Percentiles rank a stretch among this genome's conserved stretches.
These are phyloP conservation scores for Diaporthe vaccinii DNA, from an alignment of 2,329 filamentous ascomycete species.

Conservation along the genomic window DNA sequence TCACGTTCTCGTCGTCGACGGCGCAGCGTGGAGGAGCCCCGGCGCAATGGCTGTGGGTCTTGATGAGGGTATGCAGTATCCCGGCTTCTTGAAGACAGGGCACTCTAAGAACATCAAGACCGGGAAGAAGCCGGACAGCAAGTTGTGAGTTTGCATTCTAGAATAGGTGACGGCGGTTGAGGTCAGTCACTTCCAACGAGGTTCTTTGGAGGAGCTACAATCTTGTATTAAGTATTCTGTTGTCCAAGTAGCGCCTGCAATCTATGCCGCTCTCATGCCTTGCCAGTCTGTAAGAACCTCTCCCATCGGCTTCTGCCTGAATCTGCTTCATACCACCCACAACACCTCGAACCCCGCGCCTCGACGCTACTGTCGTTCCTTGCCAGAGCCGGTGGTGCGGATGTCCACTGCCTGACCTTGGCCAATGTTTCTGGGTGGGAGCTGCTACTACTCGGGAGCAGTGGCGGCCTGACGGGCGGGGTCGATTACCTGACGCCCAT, in stretches of 20 bases:
- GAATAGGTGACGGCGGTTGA: background rate
- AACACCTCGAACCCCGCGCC: background rate
- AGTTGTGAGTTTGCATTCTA: slow-evolving; percentile 38
- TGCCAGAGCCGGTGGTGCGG: background rate
- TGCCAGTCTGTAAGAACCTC: slow-evolving; percentile 3
- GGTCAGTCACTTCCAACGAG: background rate
- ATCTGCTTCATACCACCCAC: slow-evolving; percentile 3
- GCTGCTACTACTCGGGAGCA: background rate
- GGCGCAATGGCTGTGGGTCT: slow-evolving; percentile 61
- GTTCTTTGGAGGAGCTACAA: background rate
- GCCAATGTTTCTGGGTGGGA: background rate
- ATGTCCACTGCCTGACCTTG: slow-evolving; percentile 8
- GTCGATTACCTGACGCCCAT: background rate
- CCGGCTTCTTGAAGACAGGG: slow-evolving; percentile 61
- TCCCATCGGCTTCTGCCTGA: background rate
- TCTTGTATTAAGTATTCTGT: slow-evolving; percentile 30
- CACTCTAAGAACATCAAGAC: slow-evolving; percentile 56
- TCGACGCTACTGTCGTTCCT: background rate
- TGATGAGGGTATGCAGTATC: slow-evolving; percentile 64
- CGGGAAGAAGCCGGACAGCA: slow-evolving; percentile 52
- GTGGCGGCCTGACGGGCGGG: background rate
- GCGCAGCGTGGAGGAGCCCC: slow-evolving; percentile 69
- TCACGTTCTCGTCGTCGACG: slow-evolving; percentile 81
- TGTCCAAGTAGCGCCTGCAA: slow-evolving; percentile 27
- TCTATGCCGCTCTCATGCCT: slow-evolving; percentile 10